Conservation (phyloP, 768 basidiomycete genomes). For the Phaffia australis region DNA sequence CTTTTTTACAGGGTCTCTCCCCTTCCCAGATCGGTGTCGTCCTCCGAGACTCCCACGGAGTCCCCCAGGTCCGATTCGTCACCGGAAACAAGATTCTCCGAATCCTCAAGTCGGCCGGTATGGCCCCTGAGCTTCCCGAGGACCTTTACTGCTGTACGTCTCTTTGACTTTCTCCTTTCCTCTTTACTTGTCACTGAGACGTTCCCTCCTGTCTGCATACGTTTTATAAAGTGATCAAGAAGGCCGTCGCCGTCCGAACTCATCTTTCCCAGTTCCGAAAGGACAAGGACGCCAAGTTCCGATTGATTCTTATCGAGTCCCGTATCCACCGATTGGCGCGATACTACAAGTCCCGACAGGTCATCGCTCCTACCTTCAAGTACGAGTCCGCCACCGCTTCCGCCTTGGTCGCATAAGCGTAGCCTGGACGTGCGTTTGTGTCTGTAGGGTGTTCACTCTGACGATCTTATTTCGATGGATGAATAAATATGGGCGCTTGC, state of each 20-base stretch:
- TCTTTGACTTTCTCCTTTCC: not conserved
- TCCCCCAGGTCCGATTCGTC: slow-evolving; percentile 84
- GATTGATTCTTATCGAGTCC: slow-evolving; percentile 97
- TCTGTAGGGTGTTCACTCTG: too few species aligned
- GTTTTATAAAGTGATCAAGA: slow-evolving; percentile 70
- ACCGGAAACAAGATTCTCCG: slow-evolving; percentile 99
- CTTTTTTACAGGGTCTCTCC: slow-evolving; percentile 53
- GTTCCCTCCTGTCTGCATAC: not conserved
- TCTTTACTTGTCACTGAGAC: not conserved
- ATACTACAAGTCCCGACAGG: slow-evolving; percentile 86
- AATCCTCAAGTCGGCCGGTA: slow-evolving; percentile 92
- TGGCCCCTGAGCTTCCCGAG: slow-evolving; percentile 95
- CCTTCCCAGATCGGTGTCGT: slow-evolving; percentile 97
- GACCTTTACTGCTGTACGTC: slow-evolving; percentile 78
- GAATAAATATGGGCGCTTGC: too few species aligned
- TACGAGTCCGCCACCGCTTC: slow-evolving; percentile 94
- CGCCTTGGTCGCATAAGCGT: slow-evolving; percentile 2
- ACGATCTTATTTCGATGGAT: too few species aligned
- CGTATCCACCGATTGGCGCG: slow-evolving; percentile 94
- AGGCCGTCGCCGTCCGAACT: slow-evolving; percentile 98
- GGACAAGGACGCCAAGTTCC: slow-evolving; percentile 86
- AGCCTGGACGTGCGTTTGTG: too few species aligned
- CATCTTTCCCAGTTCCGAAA: slow-evolving; percentile 96
- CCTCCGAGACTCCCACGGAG: slow-evolving; percentile 94
- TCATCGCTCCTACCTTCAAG: slow-evolving; percentile 96